Percentiles rank a stretch among this genome's conserved stretches.
These are phyloP conservation scores for Neopestalotiopsis clavispora DNA, from an alignment of 2,329 filamentous ascomycete genomes.

Conservation along the genomic window DNA sequence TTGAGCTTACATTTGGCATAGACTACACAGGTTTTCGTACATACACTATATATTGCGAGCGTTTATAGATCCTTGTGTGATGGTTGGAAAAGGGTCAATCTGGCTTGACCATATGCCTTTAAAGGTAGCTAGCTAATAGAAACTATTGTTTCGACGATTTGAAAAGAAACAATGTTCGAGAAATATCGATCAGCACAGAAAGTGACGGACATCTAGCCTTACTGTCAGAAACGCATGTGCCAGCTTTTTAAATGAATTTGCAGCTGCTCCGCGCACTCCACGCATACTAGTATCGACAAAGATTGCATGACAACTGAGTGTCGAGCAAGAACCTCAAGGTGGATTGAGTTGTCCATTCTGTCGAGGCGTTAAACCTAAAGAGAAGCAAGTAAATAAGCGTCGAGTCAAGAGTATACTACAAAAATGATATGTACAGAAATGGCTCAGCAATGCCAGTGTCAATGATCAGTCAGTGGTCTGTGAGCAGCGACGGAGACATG, in stretches of 20 bases:
- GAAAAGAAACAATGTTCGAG: neutral
- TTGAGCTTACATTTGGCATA: constrained; percentile 6
- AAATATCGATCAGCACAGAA: neutral
- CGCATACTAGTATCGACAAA: neutral
- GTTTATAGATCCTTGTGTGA: constrained; percentile 9
- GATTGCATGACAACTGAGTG: neutral
- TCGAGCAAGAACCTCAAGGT: neutral
- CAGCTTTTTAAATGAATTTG: too few relatives aligned
- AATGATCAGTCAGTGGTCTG: neutral
- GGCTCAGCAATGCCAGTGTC: neutral
- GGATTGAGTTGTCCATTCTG: neutral
- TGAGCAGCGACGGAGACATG: neutral
- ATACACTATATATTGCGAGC: constrained; percentile 16
- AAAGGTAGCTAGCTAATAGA: neutral
- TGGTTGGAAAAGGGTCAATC: neutral
- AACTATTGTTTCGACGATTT: neutral
- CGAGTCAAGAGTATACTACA: neutral
- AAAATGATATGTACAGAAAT: neutral
- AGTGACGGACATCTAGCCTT: neutral
- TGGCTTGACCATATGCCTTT: neutral
- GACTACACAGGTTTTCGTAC: constrained; percentile 16
- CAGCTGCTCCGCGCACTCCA: neutral
- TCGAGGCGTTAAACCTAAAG: neutral
- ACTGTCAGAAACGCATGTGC: too few relatives aligned
- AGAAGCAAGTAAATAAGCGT: neutral